Conservation (phyloP, 352 stramenopile species). For the Globisporangium nodosum region DNA sequence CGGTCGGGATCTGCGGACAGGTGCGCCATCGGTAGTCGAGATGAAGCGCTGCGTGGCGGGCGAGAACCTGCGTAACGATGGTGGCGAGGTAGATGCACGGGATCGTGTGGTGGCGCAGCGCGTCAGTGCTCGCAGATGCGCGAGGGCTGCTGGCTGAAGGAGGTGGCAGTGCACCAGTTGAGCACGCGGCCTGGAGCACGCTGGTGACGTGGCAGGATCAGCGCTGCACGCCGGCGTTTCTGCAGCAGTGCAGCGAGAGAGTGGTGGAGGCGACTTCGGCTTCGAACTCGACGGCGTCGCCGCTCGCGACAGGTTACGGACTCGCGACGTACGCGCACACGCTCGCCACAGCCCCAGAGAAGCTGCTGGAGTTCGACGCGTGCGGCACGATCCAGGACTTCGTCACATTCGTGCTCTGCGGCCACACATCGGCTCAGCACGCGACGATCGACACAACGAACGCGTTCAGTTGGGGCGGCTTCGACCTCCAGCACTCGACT, state of each 20-base stretch:
- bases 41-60: background rate
- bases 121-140: slow-evolving; percentile 21
- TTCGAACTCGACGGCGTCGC: slow-evolving; percentile 17
- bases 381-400: slow-evolving; percentile 83
- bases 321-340: slow-evolving; percentile 64
- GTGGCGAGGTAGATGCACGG: slow-evolving; percentile 62
- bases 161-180: slow-evolving; percentile 5
- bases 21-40: slow-evolving; percentile 13
- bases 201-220: slow-evolving; percentile 80
- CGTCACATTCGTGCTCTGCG: slow-evolving; percentile 66
- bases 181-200: slow-evolving; percentile 35
- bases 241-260: slow-evolving; percentile 22
- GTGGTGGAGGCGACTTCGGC: slow-evolving; percentile 9
- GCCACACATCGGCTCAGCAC: slow-evolving; percentile 27
- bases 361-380: slow-evolving; percentile 46
- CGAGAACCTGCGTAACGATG: background rate
- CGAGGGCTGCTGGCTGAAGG: slow-evolving; percentile 20
- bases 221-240: slow-evolving; percentile 55
- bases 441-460: slow-evolving; percentile 69
- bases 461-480: slow-evolving; percentile 70
- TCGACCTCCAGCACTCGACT: slow-evolving; percentile 30
- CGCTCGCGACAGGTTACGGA: slow-evolving; percentile 56
- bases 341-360: slow-evolving; percentile 23
- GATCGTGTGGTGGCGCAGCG: slow-evolving; percentile 76
- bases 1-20: slow-evolving; percentile 69